Conservation (phyloP, 2,329 filamentous ascomycete species). For the Macrophomina pseudophaseolina region DNA sequence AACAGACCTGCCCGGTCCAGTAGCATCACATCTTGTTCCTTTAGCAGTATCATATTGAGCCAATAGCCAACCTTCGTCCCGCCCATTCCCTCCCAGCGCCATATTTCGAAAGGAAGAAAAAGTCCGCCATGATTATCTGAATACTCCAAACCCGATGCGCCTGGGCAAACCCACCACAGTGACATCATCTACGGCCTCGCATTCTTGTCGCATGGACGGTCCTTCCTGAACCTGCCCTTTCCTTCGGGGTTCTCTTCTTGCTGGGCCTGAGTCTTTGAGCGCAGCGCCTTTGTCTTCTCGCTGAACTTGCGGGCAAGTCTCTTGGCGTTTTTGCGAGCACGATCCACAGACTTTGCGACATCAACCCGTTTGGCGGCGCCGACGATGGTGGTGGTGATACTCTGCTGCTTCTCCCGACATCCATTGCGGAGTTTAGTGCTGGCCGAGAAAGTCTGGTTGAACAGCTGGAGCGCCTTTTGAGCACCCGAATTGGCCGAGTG, state of each 20-base stretch:
- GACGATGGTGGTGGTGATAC: background rate
- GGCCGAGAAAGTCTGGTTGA: slow-evolving; percentile 9
- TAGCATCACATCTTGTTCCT: background rate
- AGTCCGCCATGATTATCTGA: slow-evolving; percentile 5
- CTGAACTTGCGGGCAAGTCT: slow-evolving; percentile 31
- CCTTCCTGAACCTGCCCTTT: background rate
- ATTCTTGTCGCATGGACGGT: slow-evolving; percentile 5
- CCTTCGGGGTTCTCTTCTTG: background rate
- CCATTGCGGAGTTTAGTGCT: background rate
- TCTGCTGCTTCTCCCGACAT: background rate
- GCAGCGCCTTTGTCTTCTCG: slow-evolving; percentile 1
- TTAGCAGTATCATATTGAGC: no score
- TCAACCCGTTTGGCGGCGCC: slow-evolving; percentile 1
- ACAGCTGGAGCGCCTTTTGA: slow-evolving; percentile 17
- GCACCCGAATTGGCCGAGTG: background rate
- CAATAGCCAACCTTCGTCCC: background rate
- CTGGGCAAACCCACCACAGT: slow-evolving; percentile 1
- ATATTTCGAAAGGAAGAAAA: slow-evolving; percentile 1
- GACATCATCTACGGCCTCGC: slow-evolving; percentile 5
- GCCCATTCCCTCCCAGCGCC: slow-evolving; percentile 2
- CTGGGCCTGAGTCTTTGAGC: background rate
- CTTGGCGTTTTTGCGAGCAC: slow-evolving; percentile 39
- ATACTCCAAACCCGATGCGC: slow-evolving; percentile 21
- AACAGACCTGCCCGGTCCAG: background rate
- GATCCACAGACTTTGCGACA: slow-evolving; percentile 34